phyloP scores from a whole-genome alignment of 202 grass and related monocot genomes.

The Bolboschoenoplectus hybrid region DNA sequence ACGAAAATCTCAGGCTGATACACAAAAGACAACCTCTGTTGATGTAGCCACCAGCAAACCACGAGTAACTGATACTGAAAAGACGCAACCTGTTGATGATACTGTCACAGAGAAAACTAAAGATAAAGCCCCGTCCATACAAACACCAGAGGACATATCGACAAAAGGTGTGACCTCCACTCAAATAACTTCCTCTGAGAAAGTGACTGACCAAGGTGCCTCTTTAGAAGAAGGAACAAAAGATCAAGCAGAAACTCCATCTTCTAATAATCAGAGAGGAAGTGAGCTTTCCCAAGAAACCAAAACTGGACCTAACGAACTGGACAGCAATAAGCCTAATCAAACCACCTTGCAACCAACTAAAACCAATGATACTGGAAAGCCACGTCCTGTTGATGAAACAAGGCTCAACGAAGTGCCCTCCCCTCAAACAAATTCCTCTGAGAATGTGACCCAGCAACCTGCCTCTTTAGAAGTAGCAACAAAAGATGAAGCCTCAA shows the following conservation, averaged over 20 bases:
- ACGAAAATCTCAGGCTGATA: neutral
- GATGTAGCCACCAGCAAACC: neutral
- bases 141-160: neutral
- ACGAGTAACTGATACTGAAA: neutral
- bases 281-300: neutral
- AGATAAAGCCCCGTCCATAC: neutral
- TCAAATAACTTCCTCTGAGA: neutral
- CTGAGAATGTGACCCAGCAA: too few relatives aligned
- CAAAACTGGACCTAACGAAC: neutral
- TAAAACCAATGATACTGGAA: too few relatives aligned
- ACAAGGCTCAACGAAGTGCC: too few relatives aligned
- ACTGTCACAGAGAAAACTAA: neutral
- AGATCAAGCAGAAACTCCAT: neutral
- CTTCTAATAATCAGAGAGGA: neutral
- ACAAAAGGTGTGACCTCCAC: neutral
- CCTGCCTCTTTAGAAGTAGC: too few relatives aligned
- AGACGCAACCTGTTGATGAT: neutral
- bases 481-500: neutral
- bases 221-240: neutral
- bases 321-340: conserved; percentile 6
- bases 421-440: too few relatives aligned
- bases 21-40: neutral
- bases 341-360: neutral
- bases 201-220: neutral
- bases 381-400: too few relatives aligned